These are phyloP conservation scores for Biscogniauxia mediterranea DNA, from an alignment of 2,329 filamentous ascomycete genomes.

Conservation along the genomic window DNA sequence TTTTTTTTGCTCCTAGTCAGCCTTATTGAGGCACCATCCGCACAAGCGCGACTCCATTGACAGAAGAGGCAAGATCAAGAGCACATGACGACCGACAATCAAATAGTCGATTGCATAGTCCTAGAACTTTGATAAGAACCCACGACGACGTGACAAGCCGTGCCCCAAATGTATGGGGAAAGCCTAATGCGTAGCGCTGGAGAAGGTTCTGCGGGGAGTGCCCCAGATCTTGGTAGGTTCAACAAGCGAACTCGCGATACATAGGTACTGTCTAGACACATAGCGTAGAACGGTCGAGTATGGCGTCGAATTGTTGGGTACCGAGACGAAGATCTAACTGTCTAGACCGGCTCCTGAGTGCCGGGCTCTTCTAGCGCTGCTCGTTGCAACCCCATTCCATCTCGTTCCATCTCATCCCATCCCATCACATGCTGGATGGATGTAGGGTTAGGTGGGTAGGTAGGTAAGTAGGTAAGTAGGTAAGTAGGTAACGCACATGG, in stretches of 20 bases:
- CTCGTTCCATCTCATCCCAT: no score
- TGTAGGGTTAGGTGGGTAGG: no score
- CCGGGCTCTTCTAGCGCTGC: neutral
- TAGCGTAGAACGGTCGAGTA: constrained; percentile 2
- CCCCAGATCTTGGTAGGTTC: constrained; percentile 21
- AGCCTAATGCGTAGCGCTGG: constrained; percentile 10
- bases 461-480: no score
- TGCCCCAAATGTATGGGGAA: neutral
- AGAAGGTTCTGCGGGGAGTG: constrained; percentile 27
- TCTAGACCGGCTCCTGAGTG: constrained; percentile 10
- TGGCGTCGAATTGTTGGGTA: constrained; percentile 7
- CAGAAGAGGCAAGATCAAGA: neutral
- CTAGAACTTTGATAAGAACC: neutral
- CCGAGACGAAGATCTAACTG: constrained; percentile 8
- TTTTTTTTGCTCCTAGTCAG: neutral
- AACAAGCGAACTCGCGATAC: constrained; percentile 9
- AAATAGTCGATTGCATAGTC: neutral
- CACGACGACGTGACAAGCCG: neutral
- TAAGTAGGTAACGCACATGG: neutral
- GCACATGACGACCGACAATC: neutral
- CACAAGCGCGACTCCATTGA: neutral
- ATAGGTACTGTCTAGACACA: no score
- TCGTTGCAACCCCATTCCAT: neutral
- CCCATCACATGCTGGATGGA: no score
- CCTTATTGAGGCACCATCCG: neutral